Conservation (phyloP, 331 rosid species). For the Acacia concinna region DNA sequence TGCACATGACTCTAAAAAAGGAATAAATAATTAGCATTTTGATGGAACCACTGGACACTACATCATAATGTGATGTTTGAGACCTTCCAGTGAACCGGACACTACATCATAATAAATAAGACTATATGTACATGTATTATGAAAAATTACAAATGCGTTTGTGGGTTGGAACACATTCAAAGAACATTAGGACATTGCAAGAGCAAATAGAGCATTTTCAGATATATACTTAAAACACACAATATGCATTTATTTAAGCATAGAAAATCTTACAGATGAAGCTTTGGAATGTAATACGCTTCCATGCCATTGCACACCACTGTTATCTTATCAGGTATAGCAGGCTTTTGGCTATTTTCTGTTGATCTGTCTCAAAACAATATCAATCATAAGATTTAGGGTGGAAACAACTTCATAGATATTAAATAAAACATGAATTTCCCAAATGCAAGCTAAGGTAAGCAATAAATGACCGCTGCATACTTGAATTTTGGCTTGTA, state of each 20-base stretch:
- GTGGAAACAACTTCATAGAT: background rate
- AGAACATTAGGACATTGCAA: background rate
- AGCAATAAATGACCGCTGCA: slow-evolving; percentile 22
- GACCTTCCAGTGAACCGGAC: background rate
- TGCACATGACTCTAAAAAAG: slow-evolving; percentile 73
- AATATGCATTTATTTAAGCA: slow-evolving; percentile 21
- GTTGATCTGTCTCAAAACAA: slow-evolving; percentile 52
- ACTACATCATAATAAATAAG: slow-evolving; percentile 11
- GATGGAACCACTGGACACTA: slow-evolving; percentile 24
- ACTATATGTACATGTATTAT: background rate
- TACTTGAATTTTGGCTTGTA: slow-evolving; percentile 55
- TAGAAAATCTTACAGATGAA: slow-evolving; percentile 77
- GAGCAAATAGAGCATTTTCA: slow-evolving; percentile 15
- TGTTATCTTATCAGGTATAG: slow-evolving; percentile 51
- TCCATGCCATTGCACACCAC: slow-evolving; percentile 99
- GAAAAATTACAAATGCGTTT: background rate
- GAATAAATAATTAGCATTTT: slow-evolving; percentile 24
- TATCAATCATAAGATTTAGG: slow-evolving; percentile 26
- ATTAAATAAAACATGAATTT: slow-evolving; percentile 16
- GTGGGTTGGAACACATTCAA: background rate
- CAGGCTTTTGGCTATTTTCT: slow-evolving; percentile 39
- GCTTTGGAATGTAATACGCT: slow-evolving; percentile 73
- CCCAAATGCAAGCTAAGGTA: slow-evolving; percentile 21
- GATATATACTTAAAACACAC: slow-evolving; percentile 15
- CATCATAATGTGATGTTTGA: slow-evolving; percentile 17